phyloP scores from a whole-genome alignment of 148 eudicot genomes.

The Dysphania ambrosioides region DNA sequence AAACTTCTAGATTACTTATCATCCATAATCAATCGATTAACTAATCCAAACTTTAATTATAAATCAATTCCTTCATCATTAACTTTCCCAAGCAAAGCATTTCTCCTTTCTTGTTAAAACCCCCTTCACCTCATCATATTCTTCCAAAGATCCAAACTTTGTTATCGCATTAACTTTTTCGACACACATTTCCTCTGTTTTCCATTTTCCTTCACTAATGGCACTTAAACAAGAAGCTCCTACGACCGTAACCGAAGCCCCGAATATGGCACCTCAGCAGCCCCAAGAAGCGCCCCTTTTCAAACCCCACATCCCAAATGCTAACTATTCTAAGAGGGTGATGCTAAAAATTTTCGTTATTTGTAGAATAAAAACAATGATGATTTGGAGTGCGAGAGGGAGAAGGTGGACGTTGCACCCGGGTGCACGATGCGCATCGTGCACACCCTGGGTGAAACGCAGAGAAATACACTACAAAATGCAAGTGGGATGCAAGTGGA shows the following conservation, averaged over 20 bases:
- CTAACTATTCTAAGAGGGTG: slow-evolving; percentile 67
- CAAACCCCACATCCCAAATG: slow-evolving; percentile 31
- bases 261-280: slow-evolving; percentile 34
- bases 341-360: slow-evolving; percentile 54
- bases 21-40: background rate
- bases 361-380: no score
- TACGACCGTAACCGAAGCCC: slow-evolving; percentile 6
- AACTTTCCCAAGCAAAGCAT: slow-evolving; percentile 49
- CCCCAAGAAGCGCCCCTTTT: background rate
- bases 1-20: slow-evolving; percentile 29
- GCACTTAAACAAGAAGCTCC: slow-evolving; percentile 19
- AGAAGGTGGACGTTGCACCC: no score
- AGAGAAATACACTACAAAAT: no score
- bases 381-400: no score
- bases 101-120: slow-evolving; percentile 21
- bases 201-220: slow-evolving; percentile 19
- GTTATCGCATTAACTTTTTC: background rate
- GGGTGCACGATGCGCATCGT: no score
- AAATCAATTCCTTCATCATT: slow-evolving; percentile 29
- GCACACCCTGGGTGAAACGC: no score
- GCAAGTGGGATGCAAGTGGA: no score
- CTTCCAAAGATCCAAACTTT: background rate
- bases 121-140: slow-evolving; percentile 9
- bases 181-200: background rate
- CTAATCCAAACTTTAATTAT: no score